Evolutionary conservation across 768 basidiomycete genomes (phyloP), one percentile per base, ranked within the genome.

Genomic region (Collybiopsis confluens): DNA sequence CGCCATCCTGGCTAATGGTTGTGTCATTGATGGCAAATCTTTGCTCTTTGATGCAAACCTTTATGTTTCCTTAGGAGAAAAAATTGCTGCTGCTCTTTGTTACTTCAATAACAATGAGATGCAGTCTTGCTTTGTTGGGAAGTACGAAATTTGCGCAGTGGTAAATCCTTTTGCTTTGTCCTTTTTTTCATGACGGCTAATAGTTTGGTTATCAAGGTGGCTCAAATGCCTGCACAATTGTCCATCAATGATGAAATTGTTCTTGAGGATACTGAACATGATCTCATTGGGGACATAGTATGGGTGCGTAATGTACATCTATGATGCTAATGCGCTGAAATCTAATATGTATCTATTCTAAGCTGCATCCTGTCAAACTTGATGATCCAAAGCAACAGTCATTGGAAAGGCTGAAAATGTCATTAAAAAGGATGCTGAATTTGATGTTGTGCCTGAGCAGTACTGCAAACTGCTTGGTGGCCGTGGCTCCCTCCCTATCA

Each of bases 1-100:
- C 26, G 30, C 48, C 37, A n/a, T 51, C 26, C 54, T 56, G 8
- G 27, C n/a, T 3, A 50, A 56, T 43, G 43, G 47, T n/a, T 49
- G 37, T 5, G 13, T 38, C 2, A 26, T 40, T 27, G 38, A 41
- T 7, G 38, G 54, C 2, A 41, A 26, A 30, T 16, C 37, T 5
- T n/a, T 56, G 26, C 48, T 56, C 48, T 56, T 56, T 24, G 54
- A 51, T 35, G 54, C 54, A 26, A 49, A 43, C 28, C 23, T 56
- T 21, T 56, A 41, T 51, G 26, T 56, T 7, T 28, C 37, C 26
- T n/a, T n/a, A 7, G 26, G 28, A 13, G 54, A 56, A n/a, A 26
- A 9, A 8, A 23, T 51, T 16, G 18, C 36, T 9, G 54, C 35
- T 28, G 37, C 30, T 21, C 21, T 56, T 16, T 18, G 47, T 21